A percentile compares a stretch with the other conserved stretches of the same genome.
phyloP scores from a whole-genome alignment of 257 asterid genomes.

The Ocimum tenuiflorum region DNA sequence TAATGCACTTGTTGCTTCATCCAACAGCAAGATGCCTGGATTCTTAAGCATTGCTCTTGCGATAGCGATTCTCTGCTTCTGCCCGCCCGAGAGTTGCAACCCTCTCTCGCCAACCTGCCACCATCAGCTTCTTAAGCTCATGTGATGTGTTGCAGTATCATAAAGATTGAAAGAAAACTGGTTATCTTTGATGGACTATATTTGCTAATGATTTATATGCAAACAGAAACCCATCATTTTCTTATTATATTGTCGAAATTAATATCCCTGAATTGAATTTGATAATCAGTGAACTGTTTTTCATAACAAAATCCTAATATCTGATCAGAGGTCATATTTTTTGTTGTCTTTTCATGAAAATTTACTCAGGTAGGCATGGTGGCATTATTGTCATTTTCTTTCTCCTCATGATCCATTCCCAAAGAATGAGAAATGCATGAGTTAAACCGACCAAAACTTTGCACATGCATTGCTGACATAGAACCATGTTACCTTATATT shows the following conservation, averaged over 20 bases:
- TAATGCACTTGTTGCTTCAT: conserved; percentile 88
- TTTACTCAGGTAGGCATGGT: neutral
- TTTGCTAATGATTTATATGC: too few species aligned
- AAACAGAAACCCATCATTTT: too few species aligned
- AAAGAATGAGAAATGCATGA: conserved; percentile 9
- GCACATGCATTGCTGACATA: conserved; percentile 75
- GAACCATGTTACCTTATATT: conserved; percentile 48
- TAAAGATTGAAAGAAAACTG: too few species aligned
- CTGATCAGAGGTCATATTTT: too few species aligned
- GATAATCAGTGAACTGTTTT: too few species aligned
- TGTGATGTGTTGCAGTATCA: neutral
- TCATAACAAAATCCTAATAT: too few species aligned
- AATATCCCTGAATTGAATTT: too few species aligned
- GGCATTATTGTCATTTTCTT: neutral
- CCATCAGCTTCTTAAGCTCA: neutral
- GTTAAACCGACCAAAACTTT: conserved; percentile 24
- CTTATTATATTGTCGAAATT: too few species aligned
- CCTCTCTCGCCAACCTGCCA: conserved; percentile 75
- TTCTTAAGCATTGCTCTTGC: conserved; percentile 91
- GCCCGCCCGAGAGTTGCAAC: conserved; percentile 86
- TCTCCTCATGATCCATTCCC: conserved; percentile 3
- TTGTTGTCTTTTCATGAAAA: too few species aligned
- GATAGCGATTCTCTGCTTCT: conserved; percentile 85
- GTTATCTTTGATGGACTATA: too few species aligned
- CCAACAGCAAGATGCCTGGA: conserved; percentile 71